phyloP scores from a whole-genome alignment of 2,329 filamentous ascomycete genomes.

The Ophiostoma novo-ulmi region DNA sequence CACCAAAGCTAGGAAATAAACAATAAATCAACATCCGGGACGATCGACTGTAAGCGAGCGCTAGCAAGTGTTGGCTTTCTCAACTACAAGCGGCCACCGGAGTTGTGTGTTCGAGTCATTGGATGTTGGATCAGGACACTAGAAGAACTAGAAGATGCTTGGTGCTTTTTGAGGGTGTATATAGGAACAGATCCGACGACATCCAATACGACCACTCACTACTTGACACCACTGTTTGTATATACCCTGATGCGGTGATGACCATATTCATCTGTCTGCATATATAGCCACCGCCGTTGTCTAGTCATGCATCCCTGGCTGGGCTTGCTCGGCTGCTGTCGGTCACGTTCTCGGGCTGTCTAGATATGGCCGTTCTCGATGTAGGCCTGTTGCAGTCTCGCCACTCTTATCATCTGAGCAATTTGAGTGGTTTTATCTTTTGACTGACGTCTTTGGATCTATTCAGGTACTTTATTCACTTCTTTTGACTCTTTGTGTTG shows the following conservation, averaged over 20 bases:
- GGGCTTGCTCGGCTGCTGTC: not conserved
- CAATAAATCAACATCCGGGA: not conserved
- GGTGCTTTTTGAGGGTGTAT: not conserved
- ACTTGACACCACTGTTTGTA: not conserved
- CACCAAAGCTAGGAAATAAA: not conserved
- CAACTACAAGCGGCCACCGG: not conserved
- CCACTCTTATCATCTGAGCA: not conserved
- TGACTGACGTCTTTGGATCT: not conserved
- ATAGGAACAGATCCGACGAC: not conserved
- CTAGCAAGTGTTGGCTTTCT: not conserved
- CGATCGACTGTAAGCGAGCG: not conserved
- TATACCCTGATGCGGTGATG: conserved; percentile 5
- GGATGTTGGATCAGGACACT: not conserved
- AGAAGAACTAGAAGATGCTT: too few species aligned
- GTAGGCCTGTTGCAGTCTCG: not conserved
- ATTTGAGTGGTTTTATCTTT: not conserved
- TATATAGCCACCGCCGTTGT: not conserved
- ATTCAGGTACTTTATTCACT: not conserved
- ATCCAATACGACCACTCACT: not conserved
- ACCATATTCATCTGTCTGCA: not conserved
- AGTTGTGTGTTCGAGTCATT: not conserved
- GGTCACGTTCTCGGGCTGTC: not conserved
- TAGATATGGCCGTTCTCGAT: not conserved
- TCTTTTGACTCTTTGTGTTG: not conserved
- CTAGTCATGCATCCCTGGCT: conserved; percentile 2